Evolutionary conservation across 306 rosid genomes (phyloP), one percentile per base, ranked within the genome.

Genomic region (Medicago ruthenica): DNA sequence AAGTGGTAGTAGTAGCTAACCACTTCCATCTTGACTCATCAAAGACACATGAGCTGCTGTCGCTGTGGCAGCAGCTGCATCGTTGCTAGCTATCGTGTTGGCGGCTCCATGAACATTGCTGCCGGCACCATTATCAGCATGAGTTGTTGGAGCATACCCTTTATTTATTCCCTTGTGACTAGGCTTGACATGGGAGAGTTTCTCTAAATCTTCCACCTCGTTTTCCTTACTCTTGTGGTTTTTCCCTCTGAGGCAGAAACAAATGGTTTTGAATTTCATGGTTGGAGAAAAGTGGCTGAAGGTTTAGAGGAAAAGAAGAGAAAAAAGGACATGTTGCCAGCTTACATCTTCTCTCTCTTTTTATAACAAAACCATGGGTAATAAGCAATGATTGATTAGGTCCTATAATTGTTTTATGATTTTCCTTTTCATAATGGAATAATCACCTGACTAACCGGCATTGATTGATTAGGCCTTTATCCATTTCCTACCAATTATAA

Each of bases 181-280:
- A 71, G 85, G 59, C 75, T 67, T 81, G 24, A 55, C 76, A 65
- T 76, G n/a, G 27, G 89, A 77, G 22, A 54, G 34, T 74, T 72
- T 80, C 73, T 78, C 83, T 20, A 79, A 75, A 40, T 68, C 85
- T 45, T 72, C 75, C 2, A 34, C 47, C 54, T 71, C 62, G 13
- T 55, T 84, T 66, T 79, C 85, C 74, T 82, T 83, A 8, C 61
- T 71, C 86, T 74, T 86, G 12, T 47, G 41, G 61, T 55, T 53
- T 2, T 47, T 24, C 27, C 63, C 45, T 78, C 79, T 82, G 67
- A 91, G 73, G 83, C 96, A 88, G 81, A 85, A 91, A 44, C 91
- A 88, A 5, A 82, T 59, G 80, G 31, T 76, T 79, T 82, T 80
- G 86, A 77, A 47, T 84, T 84, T 84, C 96, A 88, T 91, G 45